These are phyloP conservation scores for Crithidia fasciculata DNA, from an alignment of 208 protist genomes.

Conservation along the genomic window DNA sequence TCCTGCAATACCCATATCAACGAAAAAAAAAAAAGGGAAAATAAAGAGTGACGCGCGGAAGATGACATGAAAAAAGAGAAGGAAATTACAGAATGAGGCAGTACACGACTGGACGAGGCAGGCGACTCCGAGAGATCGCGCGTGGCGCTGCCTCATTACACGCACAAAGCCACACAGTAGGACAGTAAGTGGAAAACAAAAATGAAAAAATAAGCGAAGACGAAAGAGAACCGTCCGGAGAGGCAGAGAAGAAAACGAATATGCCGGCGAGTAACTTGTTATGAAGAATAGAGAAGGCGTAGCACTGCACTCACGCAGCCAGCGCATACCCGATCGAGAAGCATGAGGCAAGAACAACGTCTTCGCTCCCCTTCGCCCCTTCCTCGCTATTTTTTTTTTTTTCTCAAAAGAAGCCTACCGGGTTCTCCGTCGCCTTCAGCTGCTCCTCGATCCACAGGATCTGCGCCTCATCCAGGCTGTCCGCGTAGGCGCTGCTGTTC, in stretches of 20 bases:
- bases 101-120: no score
- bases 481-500: constrained; percentile 82
- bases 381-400: background rate
- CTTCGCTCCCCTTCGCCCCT: background rate
- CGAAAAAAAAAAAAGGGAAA: background rate
- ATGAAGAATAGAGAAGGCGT: no score
- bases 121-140: no score
- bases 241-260: no score
- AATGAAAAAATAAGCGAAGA: background rate
- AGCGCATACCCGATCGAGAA: no score
- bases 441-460: constrained; percentile 84
- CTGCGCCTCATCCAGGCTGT: constrained; percentile 80
- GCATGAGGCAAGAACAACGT: no score
- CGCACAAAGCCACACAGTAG: background rate
- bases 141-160: no score
- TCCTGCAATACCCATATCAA: no score
- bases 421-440: constrained; percentile 64
- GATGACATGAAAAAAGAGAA: background rate
- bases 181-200: constrained; percentile 5
- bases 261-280: no score
- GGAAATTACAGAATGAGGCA: no score
- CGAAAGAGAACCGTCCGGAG: no score
- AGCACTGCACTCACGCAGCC: no score
- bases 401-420: constrained; percentile 51
- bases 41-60: background rate